Evolutionary conservation across 768 basidiomycete species (phyloP), one percentile per base, ranked within the genome.

Genomic region (Erythrobasidium yunnanense): DNA sequence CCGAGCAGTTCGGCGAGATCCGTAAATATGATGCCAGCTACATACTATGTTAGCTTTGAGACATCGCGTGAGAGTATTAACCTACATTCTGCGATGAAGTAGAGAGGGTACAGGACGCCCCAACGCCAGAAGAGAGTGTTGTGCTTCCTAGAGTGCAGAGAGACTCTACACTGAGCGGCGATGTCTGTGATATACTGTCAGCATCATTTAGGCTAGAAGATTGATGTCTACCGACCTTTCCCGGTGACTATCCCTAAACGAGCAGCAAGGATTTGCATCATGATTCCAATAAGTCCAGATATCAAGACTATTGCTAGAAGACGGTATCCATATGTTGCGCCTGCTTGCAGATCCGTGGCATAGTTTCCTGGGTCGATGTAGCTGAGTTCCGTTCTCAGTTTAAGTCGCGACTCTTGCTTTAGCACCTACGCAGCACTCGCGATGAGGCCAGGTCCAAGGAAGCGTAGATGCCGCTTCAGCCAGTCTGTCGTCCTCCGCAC

Each of bases 231-330:
- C 52, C 11, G 22, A 50, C 71, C 73, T 23, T 67, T 55, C 18
- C 70, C 68, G 18, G 72, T 74, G 0, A 73, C 76, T 45, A 77
- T 76, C 22, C 92, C 92, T 1, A 97, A 78, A 68, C 86, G 81
- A 49, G 85, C 83, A 4, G 90, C 84, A 46, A 91, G 81, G 25
- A 86, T 81, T 82, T 95, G 92, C 17, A 91, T 79, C 68, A 87
- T 83, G 1, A 87, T 85, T 17, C 88, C 90, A 62, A 88, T 84
- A 6, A 92, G 69, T 8, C 90, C 90, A 1, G 91, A 79, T 20
- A 95, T 74, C 4, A 95, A 80, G 11, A 97, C 85, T 17, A 88
- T 80, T 76, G 93, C 92, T 30, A 97, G 81, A 15, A 92, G 80
- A 67, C 82, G 82, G 76, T 93, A 95, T 0, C 92, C 90, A 74